phyloP scores from a whole-genome alignment of 441 rosid genomes.

The Hura crepitans region DNA sequence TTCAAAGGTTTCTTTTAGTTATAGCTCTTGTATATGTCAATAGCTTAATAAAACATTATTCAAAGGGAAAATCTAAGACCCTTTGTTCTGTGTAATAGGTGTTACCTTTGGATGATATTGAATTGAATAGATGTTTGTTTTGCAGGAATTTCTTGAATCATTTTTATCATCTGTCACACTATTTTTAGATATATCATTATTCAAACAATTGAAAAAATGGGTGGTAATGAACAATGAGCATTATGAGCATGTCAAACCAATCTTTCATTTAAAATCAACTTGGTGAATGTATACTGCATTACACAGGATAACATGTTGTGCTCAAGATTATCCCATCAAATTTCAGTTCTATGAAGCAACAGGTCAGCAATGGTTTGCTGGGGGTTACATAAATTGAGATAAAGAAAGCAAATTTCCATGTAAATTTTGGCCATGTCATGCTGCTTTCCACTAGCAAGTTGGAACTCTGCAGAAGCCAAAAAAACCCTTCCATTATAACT shows the following conservation, averaged over 20 bases:
- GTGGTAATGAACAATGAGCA: too few relatives aligned
- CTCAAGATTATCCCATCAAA: background rate
- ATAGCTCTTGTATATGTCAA: constrained; percentile 35
- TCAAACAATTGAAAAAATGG: too few relatives aligned
- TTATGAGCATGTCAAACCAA: background rate
- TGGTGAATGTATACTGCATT: background rate
- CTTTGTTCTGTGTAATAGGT: background rate
- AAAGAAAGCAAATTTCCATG: background rate
- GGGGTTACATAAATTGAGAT: background rate
- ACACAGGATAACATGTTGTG: background rate
- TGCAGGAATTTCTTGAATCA: background rate
- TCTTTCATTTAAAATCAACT: background rate
- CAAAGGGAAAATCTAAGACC: background rate
- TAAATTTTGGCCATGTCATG: background rate
- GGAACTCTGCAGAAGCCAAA: background rate
- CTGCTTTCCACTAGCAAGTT: background rate
- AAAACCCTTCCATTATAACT: background rate
- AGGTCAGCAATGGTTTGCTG: too few relatives aligned
- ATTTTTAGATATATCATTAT: too few relatives aligned
- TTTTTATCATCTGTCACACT: too few relatives aligned
- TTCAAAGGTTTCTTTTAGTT: background rate
- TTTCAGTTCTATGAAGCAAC: background rate
- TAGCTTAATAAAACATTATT: constrained; percentile 12
- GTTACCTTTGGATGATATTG: background rate
- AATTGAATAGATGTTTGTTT: background rate